Percentiles rank a stretch among this genome's conserved stretches.
These are phyloP conservation scores for Talaromyces adpressus DNA, from an alignment of 495 filamentous ascomycete species.

Conservation along the genomic window DNA sequence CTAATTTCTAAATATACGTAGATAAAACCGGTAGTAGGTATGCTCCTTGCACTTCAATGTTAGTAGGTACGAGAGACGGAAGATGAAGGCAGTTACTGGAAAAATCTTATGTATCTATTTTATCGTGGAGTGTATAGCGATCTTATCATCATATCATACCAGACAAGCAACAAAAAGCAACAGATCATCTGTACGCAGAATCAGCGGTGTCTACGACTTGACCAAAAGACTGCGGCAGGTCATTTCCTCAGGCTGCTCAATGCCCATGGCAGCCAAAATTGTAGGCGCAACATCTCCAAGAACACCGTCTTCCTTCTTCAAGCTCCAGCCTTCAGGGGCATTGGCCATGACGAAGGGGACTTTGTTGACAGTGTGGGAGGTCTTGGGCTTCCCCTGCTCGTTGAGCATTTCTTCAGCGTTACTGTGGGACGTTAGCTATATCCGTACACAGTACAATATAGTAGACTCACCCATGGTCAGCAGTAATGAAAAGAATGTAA, in stretches of 20 bases:
- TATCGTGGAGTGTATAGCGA: neutral
- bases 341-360: slow-evolving; percentile 98
- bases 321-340: slow-evolving; percentile 78
- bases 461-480: slow-evolving; percentile 74
- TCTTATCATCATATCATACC: neutral
- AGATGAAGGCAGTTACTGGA: neutral
- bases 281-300: slow-evolving; percentile 95
- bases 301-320: slow-evolving; percentile 81
- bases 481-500: slow-evolving; percentile 88
- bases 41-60: too few relatives aligned
- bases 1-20: too few relatives aligned
- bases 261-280: slow-evolving; percentile 80
- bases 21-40: too few relatives aligned
- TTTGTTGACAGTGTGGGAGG: slow-evolving; percentile 93
- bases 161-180: neutral
- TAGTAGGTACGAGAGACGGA: too few relatives aligned
- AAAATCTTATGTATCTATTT: neutral
- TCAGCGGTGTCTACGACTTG: slow-evolving; percentile 41
- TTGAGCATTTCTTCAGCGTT: slow-evolving; percentile 99
- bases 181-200: neutral
- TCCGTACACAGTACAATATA: neutral
- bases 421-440: slow-evolving; percentile 20
- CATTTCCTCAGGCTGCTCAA: slow-evolving; percentile 89
- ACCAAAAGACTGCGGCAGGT: slow-evolving; percentile 75
- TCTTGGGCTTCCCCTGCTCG: slow-evolving; percentile 91